Percentiles rank a stretch among this genome's conserved stretches.
These are phyloP conservation scores for Catenaria anguillulae DNA, from an alignment of 371 early-diverging fungal genomes.

Conservation along the genomic window DNA sequence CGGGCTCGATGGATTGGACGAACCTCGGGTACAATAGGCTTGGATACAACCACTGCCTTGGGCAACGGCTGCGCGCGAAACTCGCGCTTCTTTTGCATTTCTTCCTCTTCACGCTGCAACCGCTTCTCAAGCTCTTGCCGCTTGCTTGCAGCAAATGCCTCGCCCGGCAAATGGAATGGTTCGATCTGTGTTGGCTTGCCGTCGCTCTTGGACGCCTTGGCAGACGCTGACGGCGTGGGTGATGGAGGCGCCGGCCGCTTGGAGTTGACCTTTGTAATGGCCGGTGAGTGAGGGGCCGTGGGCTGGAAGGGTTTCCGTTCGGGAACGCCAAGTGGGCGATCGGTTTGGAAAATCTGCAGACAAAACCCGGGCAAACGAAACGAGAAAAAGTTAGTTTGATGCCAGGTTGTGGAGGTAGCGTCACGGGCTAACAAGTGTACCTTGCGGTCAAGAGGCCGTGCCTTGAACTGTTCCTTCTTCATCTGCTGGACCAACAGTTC, in stretches of 20 bases:
- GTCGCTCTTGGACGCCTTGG: too few relatives aligned
- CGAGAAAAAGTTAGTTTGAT: not conserved
- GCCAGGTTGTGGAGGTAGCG: too few relatives aligned
- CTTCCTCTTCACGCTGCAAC: not conserved
- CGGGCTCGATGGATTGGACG: not conserved
- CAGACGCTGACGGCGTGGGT: not conserved
- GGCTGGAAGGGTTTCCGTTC: not conserved
- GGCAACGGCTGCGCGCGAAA: too few relatives aligned
- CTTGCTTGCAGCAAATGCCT: not conserved
- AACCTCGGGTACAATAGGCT: not conserved
- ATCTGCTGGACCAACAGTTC: not conserved
- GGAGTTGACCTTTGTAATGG: not conserved
- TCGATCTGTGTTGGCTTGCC: not conserved
- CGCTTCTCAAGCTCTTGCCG: not conserved
- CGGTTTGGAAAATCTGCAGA: not conserved
- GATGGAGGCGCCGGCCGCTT: not conserved
- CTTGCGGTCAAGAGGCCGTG: not conserved
- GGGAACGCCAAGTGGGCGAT: not conserved
- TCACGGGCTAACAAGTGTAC: too few relatives aligned
- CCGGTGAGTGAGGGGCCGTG: not conserved
- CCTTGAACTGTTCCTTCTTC: not conserved
- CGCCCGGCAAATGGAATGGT: not conserved
- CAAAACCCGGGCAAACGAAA: not conserved
- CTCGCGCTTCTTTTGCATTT: not conserved
- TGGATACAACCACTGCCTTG: too few relatives aligned